Percentiles rank a stretch among this genome's conserved stretches.
Conservation (phyloP, 2,329 filamentous ascomycete genomes). For the Ophiostoma tasmaniense region DNA sequence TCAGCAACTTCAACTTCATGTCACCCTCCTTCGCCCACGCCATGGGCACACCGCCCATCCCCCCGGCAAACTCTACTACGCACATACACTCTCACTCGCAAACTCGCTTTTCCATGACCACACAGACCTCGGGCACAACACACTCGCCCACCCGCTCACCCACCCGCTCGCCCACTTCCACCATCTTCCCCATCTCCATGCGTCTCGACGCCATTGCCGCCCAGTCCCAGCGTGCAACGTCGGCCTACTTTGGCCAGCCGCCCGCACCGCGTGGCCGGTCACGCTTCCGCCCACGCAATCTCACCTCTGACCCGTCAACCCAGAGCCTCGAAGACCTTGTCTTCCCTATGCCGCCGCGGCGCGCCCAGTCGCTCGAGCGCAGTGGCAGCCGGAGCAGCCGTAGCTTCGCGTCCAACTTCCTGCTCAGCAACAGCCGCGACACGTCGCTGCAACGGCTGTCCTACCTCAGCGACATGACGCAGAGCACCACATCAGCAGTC, state of each 20-base stretch:
- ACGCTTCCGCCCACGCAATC: background rate
- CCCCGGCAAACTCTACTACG: background rate
- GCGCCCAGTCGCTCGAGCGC: conserved; percentile 15
- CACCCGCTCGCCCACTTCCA: conserved; percentile 12
- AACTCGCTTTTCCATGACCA: background rate
- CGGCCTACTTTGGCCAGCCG: background rate
- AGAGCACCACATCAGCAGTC: background rate
- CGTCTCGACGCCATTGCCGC: conserved; percentile 16
- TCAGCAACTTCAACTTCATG: conserved; percentile 11
- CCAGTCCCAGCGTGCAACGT: conserved; percentile 3
- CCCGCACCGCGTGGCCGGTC: conserved; percentile 1
- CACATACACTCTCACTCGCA: background rate
- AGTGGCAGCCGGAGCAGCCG: background rate
- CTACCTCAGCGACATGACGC: conserved; percentile 7
- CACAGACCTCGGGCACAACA: background rate
- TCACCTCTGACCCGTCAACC: background rate
- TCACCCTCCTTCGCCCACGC: background rate
- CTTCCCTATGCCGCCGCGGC: conserved; percentile 1
- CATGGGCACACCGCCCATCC: background rate
- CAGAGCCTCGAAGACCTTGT: background rate
- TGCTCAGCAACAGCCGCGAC: conserved; percentile 18
- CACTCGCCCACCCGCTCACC: conserved; percentile 3
- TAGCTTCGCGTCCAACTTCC: conserved; percentile 12
- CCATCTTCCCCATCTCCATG: conserved; percentile 17
- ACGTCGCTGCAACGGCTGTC: conserved; percentile 14